A percentile compares a stretch with the other conserved stretches of the same genome.
phyloP scores from a whole-genome alignment of 2,329 filamentous ascomycete species.

The Drechslerella coelobrocha region DNA sequence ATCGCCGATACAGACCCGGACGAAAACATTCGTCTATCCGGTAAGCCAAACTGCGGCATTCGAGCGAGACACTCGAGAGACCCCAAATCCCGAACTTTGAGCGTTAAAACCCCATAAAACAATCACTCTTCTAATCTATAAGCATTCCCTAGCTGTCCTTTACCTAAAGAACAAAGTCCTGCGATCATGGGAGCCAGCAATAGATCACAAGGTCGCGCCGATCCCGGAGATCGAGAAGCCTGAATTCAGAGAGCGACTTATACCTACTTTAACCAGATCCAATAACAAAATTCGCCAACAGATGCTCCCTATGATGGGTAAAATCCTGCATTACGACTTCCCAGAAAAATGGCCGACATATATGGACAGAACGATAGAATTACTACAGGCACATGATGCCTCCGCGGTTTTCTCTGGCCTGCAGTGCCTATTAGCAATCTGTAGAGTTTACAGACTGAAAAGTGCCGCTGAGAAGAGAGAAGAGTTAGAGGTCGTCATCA shows the following conservation, averaged over 20 bases:
- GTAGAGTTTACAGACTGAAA: constrained; percentile 95
- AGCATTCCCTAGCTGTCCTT: constrained; percentile 73
- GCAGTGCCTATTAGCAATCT: constrained; percentile 92
- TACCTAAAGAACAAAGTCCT: constrained; percentile 98
- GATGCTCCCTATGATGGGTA: constrained; percentile 90
- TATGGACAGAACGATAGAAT: constrained; percentile 86
- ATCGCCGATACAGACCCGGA: constrained; percentile 90
- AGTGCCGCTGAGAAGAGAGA: constrained; percentile 75
- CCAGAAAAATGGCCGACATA: constrained; percentile 93
- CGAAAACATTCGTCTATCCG: constrained; percentile 80
- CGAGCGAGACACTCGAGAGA: constrained; percentile 52
- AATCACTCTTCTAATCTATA: constrained; percentile 34
- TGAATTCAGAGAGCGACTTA: constrained; percentile 82
- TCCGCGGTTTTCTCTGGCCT: constrained; percentile 88
- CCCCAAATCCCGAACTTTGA: background rate
- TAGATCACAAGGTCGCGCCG: constrained; percentile 74
- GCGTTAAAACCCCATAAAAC: background rate
- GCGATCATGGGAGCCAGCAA: constrained; percentile 82
- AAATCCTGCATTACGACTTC: constrained; percentile 95
- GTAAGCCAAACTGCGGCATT: constrained; percentile 65
- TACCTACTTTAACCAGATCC: constrained; percentile 84
- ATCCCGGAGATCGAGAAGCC: constrained; percentile 90
- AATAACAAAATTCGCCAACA: constrained; percentile 85
- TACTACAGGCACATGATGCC: constrained; percentile 85
- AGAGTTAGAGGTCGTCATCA: constrained; percentile 94